A percentile compares a stretch with the other conserved stretches of the same genome.
Evolutionary conservation across 2,329 filamentous ascomycete species (phyloP).

Genomic region (Trichoderma hamatum): DNA sequence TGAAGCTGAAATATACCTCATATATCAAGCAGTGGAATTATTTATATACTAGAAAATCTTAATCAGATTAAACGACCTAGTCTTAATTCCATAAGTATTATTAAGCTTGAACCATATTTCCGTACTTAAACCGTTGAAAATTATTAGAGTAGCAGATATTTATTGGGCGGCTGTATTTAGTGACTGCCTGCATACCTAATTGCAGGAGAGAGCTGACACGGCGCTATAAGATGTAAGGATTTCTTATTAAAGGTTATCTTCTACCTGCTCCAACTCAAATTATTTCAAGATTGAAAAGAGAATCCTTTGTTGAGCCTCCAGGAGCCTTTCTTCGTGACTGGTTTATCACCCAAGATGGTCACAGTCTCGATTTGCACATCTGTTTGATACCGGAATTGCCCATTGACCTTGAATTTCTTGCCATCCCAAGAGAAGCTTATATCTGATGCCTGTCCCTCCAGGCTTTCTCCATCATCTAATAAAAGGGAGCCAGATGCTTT

Average conservation of each 20-base stretch:
- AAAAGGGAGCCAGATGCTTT: constrained; percentile 70
- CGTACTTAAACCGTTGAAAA: too few species aligned
- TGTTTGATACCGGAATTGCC: constrained; percentile 56
- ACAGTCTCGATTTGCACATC: constrained; percentile 50
- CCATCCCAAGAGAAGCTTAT: constrained; percentile 62
- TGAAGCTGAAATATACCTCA: too few species aligned
- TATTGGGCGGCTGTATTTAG: too few species aligned
- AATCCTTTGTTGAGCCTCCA: not conserved
- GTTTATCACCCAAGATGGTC: constrained; percentile 50
- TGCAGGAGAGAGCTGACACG: too few species aligned
- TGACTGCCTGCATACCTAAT: too few species aligned
- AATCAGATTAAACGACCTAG: too few species aligned
- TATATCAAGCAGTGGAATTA: too few species aligned
- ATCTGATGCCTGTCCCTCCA: constrained; percentile 58
- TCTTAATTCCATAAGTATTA: too few species aligned
- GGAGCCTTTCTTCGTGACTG: not conserved
- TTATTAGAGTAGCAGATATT: too few species aligned
- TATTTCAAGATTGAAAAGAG: not conserved
- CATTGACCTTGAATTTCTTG: constrained; percentile 53
- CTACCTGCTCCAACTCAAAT: not conserved
- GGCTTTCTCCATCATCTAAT: constrained; percentile 73
- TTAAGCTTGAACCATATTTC: too few species aligned
- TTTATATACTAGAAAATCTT: too few species aligned
- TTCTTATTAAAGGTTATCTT: not conserved
- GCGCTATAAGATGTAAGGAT: not conserved